Evolutionary conservation across 148 eudicot genomes (phyloP), one percentile per base, ranked within the genome.

Genomic region (Silene latifolia): DNA sequence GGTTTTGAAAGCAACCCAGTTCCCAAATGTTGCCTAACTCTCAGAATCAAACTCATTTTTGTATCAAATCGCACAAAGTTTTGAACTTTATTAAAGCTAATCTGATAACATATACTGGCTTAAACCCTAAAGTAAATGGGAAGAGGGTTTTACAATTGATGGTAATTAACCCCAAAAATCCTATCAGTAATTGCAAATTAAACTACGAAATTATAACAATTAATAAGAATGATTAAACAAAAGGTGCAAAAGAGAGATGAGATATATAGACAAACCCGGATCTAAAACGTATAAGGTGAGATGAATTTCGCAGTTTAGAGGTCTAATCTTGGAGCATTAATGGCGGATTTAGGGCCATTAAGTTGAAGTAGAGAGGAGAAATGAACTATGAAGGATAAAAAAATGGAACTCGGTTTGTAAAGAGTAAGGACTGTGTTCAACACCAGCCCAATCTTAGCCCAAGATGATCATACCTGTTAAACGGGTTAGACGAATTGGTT

Each of bases 21-120:
- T 53, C 86, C 81, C 29, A 85, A 80, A 76, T 73, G 82, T 61
- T 81, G 88, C 85, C 86, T 84, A 17, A 89, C 64, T 79, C 89
- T 81, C 48, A 72, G 48, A 74, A 91, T 75, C 72, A 87, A 83
- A 80, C 88, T 87, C 97, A 94, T 91, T 71, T 15, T 65, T 39
- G 25, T 25, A 57, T 61, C 15, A 56, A 70, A 53, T 7, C 6
- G 2, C 13, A 61, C 39, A 69, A 69, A 67, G 2, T 21, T 70
- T 51, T 5, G 25, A 68, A 44, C 72, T 70, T 48, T 5, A 8
- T 15, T 25, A 51, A 5, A 67, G 66, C 17, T 27, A 64, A 29
- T 15, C 9, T 39, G 15, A 64, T 64, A 27, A 29, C 46, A 27
- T 29, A 14, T 6, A 42, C 44, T 18, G 20, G 10, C 61, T 24